Evolutionary conservation across 371 early-diverging fungal genomes (phyloP), one percentile per base, ranked within the genome.

Genomic region (Haplosporangium sp.): DNA sequence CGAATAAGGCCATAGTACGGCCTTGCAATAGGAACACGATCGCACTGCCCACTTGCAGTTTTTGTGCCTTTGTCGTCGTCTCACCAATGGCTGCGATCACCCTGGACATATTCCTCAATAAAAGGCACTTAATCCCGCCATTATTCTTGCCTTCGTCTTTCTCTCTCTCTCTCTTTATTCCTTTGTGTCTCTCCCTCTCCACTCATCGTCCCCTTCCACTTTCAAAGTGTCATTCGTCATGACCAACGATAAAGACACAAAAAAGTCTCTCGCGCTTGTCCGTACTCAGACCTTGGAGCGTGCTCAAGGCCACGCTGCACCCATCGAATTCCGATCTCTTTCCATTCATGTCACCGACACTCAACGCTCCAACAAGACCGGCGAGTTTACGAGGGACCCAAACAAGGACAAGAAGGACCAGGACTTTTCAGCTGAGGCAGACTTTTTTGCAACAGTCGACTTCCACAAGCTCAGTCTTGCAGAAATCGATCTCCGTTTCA

Each of bases 401-500:
- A 62, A 63, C 55, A 67, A 71, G 53, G 9, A 55, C 40, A 64
- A 67, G 53, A 58, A 57, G 43, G 68, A 67, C 18, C 65, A 60
- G 21, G 62, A 62, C 12, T 38, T 64, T 36, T 1, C 55, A 21
- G 51, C 67, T 29, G 77, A 74, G 54, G 52, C 75, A 29, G 75
- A 74, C 48, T 74, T 61, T 38, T 74, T 74, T 48, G 51, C 75
- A 9, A 62, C 75, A 8, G 64, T 81, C 54, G 80, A 83, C 10
- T 80, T 76, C 60, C 85, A 86, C 61, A 79, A 73, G 59, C 66
- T 83, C 21, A 61, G 73, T 0, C 21, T 62, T 2, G 54, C 74
- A 42, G 86, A 88, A 63, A 40, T 88, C 6, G 55, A 58, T 18
- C 81, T 83, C 20, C 85, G 85, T 54, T 87, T 87, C 58, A 81